A percentile compares a stretch with the other conserved stretches of the same genome.
These are phyloP conservation scores for Saccharomycopsis hybrid DNA, from an alignment of 1,139 yeast genomes.

Conservation along the genomic window DNA sequence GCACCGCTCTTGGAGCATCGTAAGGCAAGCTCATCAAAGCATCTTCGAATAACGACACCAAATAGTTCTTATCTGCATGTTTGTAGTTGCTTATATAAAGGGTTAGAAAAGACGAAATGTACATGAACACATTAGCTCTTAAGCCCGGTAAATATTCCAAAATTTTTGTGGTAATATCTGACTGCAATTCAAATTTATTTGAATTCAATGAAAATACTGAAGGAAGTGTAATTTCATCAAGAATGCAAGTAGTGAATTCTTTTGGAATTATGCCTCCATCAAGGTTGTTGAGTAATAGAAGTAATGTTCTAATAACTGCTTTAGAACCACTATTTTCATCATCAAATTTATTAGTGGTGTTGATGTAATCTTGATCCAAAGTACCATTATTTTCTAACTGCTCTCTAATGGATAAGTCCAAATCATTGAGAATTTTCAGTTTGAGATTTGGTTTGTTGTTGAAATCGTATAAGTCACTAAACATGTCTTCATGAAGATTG, in stretches of 20 bases:
- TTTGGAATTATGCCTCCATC: constrained; percentile 37
- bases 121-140: constrained; percentile 36
- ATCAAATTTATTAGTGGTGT: constrained; percentile 12
- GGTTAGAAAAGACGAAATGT: constrained; percentile 33
- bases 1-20: constrained; percentile 19
- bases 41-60: constrained; percentile 20
- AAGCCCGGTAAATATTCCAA: constrained; percentile 35
- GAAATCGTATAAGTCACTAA: constrained; percentile 25
- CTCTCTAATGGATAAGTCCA: constrained; percentile 26
- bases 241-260: constrained; percentile 28
- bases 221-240: constrained; percentile 23
- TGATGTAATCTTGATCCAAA: constrained; percentile 22
- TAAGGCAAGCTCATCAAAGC: constrained; percentile 16
- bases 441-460: constrained; percentile 23
- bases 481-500: constrained; percentile 25
- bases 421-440: constrained; percentile 23
- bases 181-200: constrained; percentile 12
- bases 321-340: constrained; percentile 16
- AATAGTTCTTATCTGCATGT: constrained; percentile 10
- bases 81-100: constrained; percentile 27
- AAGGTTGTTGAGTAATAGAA: constrained; percentile 31
- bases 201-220: constrained; percentile 5
- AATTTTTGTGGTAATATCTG: constrained; percentile 26
- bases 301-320: constrained; percentile 27
- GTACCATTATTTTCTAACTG: constrained; percentile 22